Percentiles rank a stretch among this genome's conserved stretches.
Conservation (phyloP, 2,329 filamentous ascomycete species). For the Gliomastix tumulicola region DNA sequence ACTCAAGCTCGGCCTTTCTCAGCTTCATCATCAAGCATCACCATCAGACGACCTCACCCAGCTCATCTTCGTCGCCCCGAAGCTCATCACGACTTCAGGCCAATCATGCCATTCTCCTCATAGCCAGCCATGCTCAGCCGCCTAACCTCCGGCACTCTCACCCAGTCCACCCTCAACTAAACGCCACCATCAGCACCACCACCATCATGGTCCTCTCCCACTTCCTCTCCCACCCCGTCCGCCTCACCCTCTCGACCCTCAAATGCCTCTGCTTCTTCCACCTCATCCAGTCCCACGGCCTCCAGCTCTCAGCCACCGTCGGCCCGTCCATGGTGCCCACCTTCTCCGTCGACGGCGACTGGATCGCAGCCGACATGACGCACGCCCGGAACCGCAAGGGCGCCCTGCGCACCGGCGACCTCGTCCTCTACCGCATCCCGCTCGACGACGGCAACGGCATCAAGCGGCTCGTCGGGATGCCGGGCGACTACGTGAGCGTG, state of each 20-base stretch:
- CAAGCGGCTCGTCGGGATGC: slow-evolving; percentile 74
- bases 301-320: slow-evolving; percentile 49
- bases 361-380: slow-evolving; percentile 60
- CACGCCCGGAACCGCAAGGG: slow-evolving; percentile 67
- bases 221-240: slow-evolving; percentile 31
- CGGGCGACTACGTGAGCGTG: slow-evolving; percentile 67
- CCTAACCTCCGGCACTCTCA: too few species aligned
- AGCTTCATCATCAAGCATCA: too few species aligned
- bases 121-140: too few species aligned
- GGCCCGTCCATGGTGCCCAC: slow-evolving; percentile 91
- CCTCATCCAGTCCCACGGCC: slow-evolving; percentile 38
- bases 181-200: too few species aligned
- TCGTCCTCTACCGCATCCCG: slow-evolving; percentile 75
- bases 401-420: slow-evolving; percentile 65
- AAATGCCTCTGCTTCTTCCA: slow-evolving; percentile 9
- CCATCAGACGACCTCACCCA: too few species aligned
- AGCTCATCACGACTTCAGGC: too few species aligned
- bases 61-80: too few species aligned
- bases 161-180: too few species aligned
- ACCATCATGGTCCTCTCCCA: slow-evolving; percentile 2
- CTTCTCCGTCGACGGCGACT: slow-evolving; percentile 60
- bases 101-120: too few species aligned
- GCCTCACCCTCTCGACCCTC: slow-evolving; percentile 22
- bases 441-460: slow-evolving; percentile 52
- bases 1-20: too few species aligned